phyloP scores from a whole-genome alignment of 306 rosid genomes.

The Fragaria iinumae region DNA sequence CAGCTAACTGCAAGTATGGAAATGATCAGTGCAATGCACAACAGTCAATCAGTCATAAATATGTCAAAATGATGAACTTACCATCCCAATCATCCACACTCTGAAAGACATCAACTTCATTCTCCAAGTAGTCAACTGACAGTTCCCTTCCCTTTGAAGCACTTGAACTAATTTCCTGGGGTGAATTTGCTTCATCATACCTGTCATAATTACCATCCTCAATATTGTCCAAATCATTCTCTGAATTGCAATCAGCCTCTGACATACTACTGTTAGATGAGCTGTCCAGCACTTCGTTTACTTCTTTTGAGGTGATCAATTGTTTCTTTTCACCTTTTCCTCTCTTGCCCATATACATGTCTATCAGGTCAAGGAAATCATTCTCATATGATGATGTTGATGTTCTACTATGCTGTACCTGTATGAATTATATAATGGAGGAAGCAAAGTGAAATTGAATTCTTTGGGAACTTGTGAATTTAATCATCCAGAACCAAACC shows the following conservation, averaged over 20 bases:
- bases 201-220: slow-evolving; percentile 40
- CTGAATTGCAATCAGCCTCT: slow-evolving; percentile 41
- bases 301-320: slow-evolving; percentile 32
- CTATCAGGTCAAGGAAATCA: slow-evolving; percentile 66
- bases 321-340: slow-evolving; percentile 42
- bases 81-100: slow-evolving; percentile 81
- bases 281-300: slow-evolving; percentile 29
- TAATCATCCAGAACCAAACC: neutral
- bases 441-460: neutral
- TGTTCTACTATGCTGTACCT: slow-evolving; percentile 82
- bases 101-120: slow-evolving; percentile 65
- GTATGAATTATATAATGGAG: slow-evolving; percentile 9
- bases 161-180: slow-evolving; percentile 25
- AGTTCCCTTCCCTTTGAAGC: slow-evolving; percentile 50
- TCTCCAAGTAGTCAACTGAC: slow-evolving; percentile 80
- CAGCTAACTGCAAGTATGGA: slow-evolving; percentile 51
- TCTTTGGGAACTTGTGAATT: neutral
- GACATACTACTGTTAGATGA: slow-evolving; percentile 31
- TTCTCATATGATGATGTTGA: slow-evolving; percentile 59
- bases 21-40: slow-evolving; percentile 17
- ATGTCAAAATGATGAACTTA: slow-evolving; percentile 23
- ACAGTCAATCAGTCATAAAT: slow-evolving; percentile 11
- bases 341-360: slow-evolving; percentile 46
- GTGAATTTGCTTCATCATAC: slow-evolving; percentile 34
- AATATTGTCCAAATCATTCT: slow-evolving; percentile 36